Percentiles rank a stretch among this genome's conserved stretches.
Conservation (phyloP, 2,329 filamentous ascomycete species). For the Talaromyces sp. region DNA sequence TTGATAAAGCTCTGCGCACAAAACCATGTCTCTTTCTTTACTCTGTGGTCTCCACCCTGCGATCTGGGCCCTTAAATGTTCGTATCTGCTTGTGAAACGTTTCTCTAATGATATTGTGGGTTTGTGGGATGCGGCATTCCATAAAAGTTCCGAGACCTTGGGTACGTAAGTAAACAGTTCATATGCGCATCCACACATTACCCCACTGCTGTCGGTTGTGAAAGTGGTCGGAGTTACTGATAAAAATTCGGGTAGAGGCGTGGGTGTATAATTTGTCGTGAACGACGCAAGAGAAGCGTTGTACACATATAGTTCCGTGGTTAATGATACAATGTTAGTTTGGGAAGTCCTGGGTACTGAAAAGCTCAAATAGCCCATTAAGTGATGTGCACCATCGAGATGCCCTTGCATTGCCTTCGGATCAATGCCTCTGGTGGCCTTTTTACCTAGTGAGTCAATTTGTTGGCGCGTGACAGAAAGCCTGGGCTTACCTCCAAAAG, state of each 20-base stretch:
- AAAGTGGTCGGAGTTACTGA: not conserved
- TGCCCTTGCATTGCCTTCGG: slow-evolving; percentile 18
- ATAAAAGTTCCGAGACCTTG: slow-evolving; percentile 9
- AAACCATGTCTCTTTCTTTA: slow-evolving; percentile 8
- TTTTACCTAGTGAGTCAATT: not conserved
- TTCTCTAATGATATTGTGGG: too few species aligned
- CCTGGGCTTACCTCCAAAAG: slow-evolving; percentile 10
- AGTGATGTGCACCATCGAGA: slow-evolving; percentile 16
- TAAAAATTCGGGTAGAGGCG: not conserved
- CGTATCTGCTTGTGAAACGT: not conserved
- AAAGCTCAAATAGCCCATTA: slow-evolving; percentile 15
- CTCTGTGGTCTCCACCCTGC: slow-evolving; percentile 10
- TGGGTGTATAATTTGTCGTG: slow-evolving; percentile 5
- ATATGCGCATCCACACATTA: slow-evolving; percentile 18
- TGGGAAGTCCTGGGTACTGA: not conserved
- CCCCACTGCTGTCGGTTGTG: not conserved
- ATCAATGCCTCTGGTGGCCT: slow-evolving; percentile 19
- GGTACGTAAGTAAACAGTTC: slow-evolving; percentile 14
- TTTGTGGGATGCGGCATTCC: slow-evolving; percentile 3
- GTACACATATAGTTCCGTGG: slow-evolving; percentile 17
- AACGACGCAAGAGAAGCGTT: slow-evolving; percentile 20
- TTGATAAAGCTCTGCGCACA: slow-evolving; percentile 17
- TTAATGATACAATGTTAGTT: slow-evolving; percentile 11
- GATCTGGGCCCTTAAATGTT: slow-evolving; percentile 5
- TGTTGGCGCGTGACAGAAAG: not conserved